These are phyloP conservation scores for Rhizopus delemar DNA, from an alignment of 371 early-diverging fungal genomes.

Conservation along the genomic window DNA sequence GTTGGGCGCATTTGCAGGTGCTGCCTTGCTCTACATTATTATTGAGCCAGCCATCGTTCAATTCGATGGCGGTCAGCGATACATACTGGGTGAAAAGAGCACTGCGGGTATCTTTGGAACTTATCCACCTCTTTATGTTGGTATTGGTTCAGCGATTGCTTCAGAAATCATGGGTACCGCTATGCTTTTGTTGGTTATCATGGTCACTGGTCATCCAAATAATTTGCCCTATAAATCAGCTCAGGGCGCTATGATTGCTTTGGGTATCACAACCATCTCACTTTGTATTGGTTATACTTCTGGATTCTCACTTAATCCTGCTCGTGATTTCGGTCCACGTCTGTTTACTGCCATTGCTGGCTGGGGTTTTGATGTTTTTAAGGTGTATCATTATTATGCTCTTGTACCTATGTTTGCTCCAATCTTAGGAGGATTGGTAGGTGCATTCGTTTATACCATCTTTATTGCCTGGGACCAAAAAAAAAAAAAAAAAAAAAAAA, in stretches of 20 bases:
- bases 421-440: constrained; percentile 68
- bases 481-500: constrained; percentile 1
- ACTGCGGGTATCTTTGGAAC: constrained; percentile 81
- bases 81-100: constrained; percentile 47
- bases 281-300: constrained; percentile 69
- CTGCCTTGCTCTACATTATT: constrained; percentile 64
- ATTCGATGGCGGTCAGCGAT: constrained; percentile 63
- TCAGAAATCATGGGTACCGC: constrained; percentile 83
- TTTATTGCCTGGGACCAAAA: constrained; percentile 59
- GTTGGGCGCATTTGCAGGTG: constrained; percentile 74
- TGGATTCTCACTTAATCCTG: constrained; percentile 84
- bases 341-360: constrained; percentile 76
- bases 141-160: constrained; percentile 63
- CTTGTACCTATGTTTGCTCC: constrained; percentile 83
- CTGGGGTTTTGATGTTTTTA: constrained; percentile 75
- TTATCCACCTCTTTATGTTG: constrained; percentile 59
- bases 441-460: constrained; percentile 67
- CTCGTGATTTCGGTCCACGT: constrained; percentile 88
- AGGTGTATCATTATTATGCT: constrained; percentile 65
- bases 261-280: constrained; percentile 47
- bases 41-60: constrained; percentile 58
- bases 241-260: constrained; percentile 68
- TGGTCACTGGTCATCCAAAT: constrained; percentile 70
- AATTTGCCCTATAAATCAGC: constrained; percentile 61
- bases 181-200: constrained; percentile 69